Conservation (phyloP, 345 rosid genomes). For the Aegle marmelos region DNA sequence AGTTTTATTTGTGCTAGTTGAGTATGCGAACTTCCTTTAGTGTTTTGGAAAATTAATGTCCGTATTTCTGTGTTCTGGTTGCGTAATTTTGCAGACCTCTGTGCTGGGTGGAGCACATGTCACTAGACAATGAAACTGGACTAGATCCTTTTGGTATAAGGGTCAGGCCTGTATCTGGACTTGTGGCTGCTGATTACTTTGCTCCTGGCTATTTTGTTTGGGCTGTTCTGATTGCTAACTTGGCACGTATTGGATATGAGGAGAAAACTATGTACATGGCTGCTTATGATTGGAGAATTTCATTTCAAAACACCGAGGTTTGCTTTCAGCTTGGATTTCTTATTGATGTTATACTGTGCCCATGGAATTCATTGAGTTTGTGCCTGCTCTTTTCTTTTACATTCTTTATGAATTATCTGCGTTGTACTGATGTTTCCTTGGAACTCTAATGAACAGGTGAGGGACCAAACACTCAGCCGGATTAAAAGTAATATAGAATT, state of each 20-base stretch:
- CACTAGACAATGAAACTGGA: conserved; percentile 93
- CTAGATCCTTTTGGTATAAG: conserved; percentile 84
- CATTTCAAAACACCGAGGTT: conserved; percentile 96
- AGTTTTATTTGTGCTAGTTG: not conserved
- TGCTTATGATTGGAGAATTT: conserved; percentile 94
- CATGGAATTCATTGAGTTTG: not conserved
- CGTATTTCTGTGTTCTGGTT: conserved; percentile 12
- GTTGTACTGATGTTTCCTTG: conserved; percentile 15
- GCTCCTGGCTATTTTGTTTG: conserved; percentile 95
- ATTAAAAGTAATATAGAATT: conserved; percentile 78
- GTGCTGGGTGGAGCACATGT: conserved; percentile 97
- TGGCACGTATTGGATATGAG: conserved; percentile 93
- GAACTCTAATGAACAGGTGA: conserved; percentile 44
- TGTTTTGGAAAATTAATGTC: conserved; percentile 5
- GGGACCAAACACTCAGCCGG: conserved; percentile 85
- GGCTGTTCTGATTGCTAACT: conserved; percentile 95
- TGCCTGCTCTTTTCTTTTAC: not conserved
- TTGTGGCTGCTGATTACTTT: conserved; percentile 98
- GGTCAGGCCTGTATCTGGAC: conserved; percentile 83
- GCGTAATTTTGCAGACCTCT: conserved; percentile 57
- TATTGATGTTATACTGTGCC: not conserved
- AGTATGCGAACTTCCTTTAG: conserved; percentile 3
- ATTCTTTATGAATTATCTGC: conserved; percentile 3
- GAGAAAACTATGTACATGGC: conserved; percentile 98
- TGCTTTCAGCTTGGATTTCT: conserved; percentile 14